These are phyloP conservation scores for Aspergillus sclerotiicarbonarius DNA, from an alignment of 495 filamentous ascomycete genomes.

Conservation along the genomic window DNA sequence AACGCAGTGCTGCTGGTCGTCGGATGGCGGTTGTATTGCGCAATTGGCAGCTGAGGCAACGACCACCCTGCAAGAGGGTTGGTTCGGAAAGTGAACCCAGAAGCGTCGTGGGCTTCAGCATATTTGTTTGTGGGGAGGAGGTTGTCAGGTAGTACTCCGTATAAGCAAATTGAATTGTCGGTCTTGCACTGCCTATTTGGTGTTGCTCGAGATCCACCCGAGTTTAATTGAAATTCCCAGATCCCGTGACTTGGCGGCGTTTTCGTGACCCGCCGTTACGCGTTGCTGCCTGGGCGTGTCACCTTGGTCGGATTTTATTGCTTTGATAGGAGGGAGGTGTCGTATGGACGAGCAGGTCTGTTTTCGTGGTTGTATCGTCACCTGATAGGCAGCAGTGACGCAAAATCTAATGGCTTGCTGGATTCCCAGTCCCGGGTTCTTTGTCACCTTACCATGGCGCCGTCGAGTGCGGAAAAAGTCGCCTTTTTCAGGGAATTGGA, in stretches of 20 bases:
- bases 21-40: constrained; percentile 29
- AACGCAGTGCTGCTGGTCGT: constrained; percentile 22
- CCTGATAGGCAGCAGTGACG: constrained; percentile 10
- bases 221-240: constrained; percentile 13
- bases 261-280: constrained; percentile 32
- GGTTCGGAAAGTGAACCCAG: constrained; percentile 22
- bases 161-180: no score
- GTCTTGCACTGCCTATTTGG: no score
- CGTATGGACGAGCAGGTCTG: not conserved
- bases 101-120: constrained; percentile 34
- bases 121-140: constrained; percentile 2
- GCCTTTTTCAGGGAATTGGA: constrained; percentile 49
- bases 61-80: constrained; percentile 28
- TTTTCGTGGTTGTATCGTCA: constrained; percentile 5
- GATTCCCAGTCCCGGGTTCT: constrained; percentile 10
- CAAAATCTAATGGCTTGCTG: constrained; percentile 17
- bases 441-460: constrained; percentile 24
- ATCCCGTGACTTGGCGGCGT: constrained; percentile 40
- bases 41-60: constrained; percentile 42
- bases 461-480: constrained; percentile 30
- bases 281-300: constrained; percentile 20
- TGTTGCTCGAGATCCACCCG: not conserved
- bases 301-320: not conserved
- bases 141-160: not conserved
- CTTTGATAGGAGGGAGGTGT: not conserved